Evolutionary conservation across 1,284 basidiomycete genomes (phyloP), one percentile per base, ranked within the genome.

Genomic region (Xerocomus nothofagi): DNA sequence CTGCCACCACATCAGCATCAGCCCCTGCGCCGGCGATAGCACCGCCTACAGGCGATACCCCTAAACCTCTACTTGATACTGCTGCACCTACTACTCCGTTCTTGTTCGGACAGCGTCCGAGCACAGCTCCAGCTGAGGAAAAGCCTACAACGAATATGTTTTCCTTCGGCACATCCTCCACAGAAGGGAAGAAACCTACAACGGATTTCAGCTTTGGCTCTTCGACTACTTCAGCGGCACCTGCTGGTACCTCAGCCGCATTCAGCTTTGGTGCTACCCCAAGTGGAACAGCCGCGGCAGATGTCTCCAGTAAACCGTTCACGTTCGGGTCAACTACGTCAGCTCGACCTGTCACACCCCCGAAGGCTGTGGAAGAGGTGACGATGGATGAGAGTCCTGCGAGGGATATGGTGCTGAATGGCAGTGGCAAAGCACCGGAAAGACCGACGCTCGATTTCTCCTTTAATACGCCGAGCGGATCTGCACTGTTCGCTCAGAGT

Each of bases 331-430:
- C 51, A 36, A 24, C 55, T 24, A 10, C 55, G 26, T 39, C 65
- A 31, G 29, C 51, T 20, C 69, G 76, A 26, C 74, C 80, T 27
- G 64, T 70, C 3, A 84, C 81, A 9, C 83, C 81, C 14, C 83
- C 82, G 2, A 80, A 75, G 59, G 69, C 67, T 39, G 78, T 78
- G 39, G 73, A 79, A 47, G 84, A 82, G 54, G 77, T 83, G 58
- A 77, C 68, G 40, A 86, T 86, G 84, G 84, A 86, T 39, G 84
- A 86, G 65, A 86, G 84, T 54, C 84, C 84, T 1, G 79, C 74
- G 4, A 73, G 84, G 50, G 82, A 81, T 20, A 59, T 74, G 45
- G 71, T 69, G 49, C 63, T 60, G 14, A 76, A 72, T 55, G 68
- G 64, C 17, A 61, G 33, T 32, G 29, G 44, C 18, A 67, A 67